Evolutionary conservation across 192 early-diverging fungal species (phyloP), one percentile per base, ranked within the genome.

Genomic region (Thoreauomyces humboldtii): DNA sequence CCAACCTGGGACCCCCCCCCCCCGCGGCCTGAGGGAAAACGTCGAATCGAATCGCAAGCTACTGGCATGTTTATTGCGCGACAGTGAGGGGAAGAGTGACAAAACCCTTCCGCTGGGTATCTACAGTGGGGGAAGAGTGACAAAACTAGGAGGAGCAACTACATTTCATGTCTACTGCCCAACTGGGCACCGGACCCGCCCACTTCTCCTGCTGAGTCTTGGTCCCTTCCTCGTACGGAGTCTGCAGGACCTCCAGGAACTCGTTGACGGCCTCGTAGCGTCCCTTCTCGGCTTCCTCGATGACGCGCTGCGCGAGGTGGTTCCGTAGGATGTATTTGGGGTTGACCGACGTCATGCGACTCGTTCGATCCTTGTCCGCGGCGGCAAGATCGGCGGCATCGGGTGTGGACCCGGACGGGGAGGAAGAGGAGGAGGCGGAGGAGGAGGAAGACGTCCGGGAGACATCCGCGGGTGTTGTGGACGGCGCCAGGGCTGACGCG

Each of bases 281-380:
- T 15, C 70, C 70, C 28, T 22, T 22, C 59, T 73, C 75, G 15
- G 72, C 62, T 12, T 78, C 71, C 21, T 82, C 76, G 63, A 78
- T 87, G 0, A 85, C 85, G 35, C 80, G 27, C 36, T 83, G 79
- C 51, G 59, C 67, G 4, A 70, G 51, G 46, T 70, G 67, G 29
- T 47, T 84, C 81, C 91, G 84, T 43, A 91, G 74, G 7, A 89
- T 80, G 74, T 87, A 92, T 37, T 75, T 76, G 6, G 92, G 93
- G 62, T 96, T 96, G 44, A 73, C 67, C 11, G 51, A 41, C 37
- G 83, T 71, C 92, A 96, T 94, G 19, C 69, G 46, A n/a, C 33
- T 46, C 28, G 60, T 59, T 17, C 89, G 71, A 11, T 65, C 48
- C 6, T 27, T 29, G 32, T 79, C 77, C 28, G 64, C 67, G 14